Conservation (phyloP, 768 basidiomycete species). For the Leccinum obscurum region DNA sequence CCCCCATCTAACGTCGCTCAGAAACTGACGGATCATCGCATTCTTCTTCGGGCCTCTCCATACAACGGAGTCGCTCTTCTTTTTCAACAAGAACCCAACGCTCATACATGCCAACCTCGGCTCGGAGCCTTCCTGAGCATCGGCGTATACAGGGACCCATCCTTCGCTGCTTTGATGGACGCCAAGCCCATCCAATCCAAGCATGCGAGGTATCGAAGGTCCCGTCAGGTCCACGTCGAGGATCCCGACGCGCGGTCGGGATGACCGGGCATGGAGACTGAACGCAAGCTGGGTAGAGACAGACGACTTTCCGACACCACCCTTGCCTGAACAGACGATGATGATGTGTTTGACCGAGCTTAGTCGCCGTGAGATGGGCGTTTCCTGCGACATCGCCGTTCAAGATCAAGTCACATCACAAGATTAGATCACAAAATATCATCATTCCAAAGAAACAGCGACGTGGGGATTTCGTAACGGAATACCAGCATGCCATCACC, state of each 20-base stretch:
- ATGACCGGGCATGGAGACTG: slow-evolving; percentile 71
- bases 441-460: not conserved
- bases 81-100: slow-evolving; percentile 91
- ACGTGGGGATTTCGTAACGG: slow-evolving; percentile 2
- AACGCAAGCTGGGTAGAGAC: slow-evolving; percentile 88
- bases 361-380: slow-evolving; percentile 72
- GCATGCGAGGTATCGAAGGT: slow-evolving; percentile 93
- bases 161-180: slow-evolving; percentile 94
- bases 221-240: slow-evolving; percentile 94
- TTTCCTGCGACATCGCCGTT: slow-evolving; percentile 38
- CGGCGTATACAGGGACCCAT: slow-evolving; percentile 98
- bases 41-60: slow-evolving; percentile 99
- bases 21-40: slow-evolving; percentile 95
- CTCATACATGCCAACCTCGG: slow-evolving; percentile 91
- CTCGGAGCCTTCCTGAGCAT: slow-evolving; percentile 50
- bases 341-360: slow-evolving; percentile 79
- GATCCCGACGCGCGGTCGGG: slow-evolving; percentile 75
- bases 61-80: slow-evolving; percentile 89
- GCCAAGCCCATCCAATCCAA: slow-evolving; percentile 81
- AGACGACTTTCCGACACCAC: slow-evolving; percentile 98
- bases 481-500: slow-evolving; percentile 4
- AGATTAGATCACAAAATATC: not conserved
- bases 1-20: slow-evolving; percentile 95
- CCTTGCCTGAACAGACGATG: slow-evolving; percentile 94
- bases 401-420: not conserved